Conservation (phyloP, 2,329 filamentous ascomycete species). For the Neofusicoccum kwambonambiense region DNA sequence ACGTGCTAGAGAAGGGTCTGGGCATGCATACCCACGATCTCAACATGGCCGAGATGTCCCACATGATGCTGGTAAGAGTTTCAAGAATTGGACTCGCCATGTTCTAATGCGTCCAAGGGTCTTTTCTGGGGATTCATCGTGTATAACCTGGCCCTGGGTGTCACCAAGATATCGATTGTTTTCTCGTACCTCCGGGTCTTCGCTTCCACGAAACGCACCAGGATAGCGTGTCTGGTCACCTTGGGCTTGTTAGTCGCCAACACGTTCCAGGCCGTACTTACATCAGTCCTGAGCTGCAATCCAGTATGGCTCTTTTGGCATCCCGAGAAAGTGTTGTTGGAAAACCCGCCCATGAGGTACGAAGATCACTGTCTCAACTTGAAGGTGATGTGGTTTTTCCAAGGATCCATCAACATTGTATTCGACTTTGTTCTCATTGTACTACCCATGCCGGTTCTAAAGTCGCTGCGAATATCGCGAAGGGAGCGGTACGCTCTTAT, state of each 20-base stretch:
- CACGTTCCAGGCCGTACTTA: too few relatives aligned
- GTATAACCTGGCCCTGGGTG: constrained; percentile 56
- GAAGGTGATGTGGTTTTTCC: constrained; percentile 31
- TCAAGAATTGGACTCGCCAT: too few relatives aligned
- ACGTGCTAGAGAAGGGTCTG: neutral
- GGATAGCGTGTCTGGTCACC: too few relatives aligned
- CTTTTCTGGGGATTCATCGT: constrained; percentile 4
- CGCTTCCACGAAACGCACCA: too few relatives aligned
- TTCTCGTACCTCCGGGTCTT: too few relatives aligned
- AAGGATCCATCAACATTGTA: constrained; percentile 33
- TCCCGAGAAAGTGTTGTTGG: too few relatives aligned
- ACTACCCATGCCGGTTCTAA: constrained; percentile 33
- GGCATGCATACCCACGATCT: neutral
- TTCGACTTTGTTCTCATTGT: constrained; percentile 33
- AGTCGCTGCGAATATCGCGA: constrained; percentile 27
- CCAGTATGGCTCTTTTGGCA: too few relatives aligned
- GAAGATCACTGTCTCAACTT: constrained; percentile 24
- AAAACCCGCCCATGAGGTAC: too few relatives aligned
- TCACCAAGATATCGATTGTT: constrained; percentile 44
- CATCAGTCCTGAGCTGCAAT: too few relatives aligned
- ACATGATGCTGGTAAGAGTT: neutral
- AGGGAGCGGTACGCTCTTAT: constrained; percentile 31
- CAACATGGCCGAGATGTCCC: neutral
- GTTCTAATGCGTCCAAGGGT: neutral
- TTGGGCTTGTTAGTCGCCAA: too few relatives aligned